Evolutionary conservation across 768 basidiomycete species (phyloP), one percentile per base, ranked within the genome.

Genomic region (Collybia sp.): DNA sequence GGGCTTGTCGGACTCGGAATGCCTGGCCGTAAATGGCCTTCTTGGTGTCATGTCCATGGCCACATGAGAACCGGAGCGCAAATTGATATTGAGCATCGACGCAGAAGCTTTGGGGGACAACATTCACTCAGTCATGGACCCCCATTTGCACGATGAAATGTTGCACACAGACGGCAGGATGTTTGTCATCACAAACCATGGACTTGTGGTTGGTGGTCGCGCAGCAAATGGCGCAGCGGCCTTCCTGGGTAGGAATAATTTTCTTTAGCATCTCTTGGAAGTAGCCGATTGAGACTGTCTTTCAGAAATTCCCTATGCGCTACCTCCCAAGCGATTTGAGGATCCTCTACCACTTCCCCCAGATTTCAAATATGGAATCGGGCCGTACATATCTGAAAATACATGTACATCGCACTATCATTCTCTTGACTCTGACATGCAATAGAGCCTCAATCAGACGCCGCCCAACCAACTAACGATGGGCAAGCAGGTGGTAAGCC

Each of bases 221-320:
- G 77, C 83, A 3, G 63, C 55, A 20, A 86, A 83, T 52, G 82
- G 82, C 1, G 69, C 81, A 35, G 78, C 72, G 5, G 76, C 77
- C 15, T 88, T 85, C 58, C 66, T 88, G 33, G 85, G 85, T 83
- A 54, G 18, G 67, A 57, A 16, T 16, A 10, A n/a, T 38, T 8
- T 5, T 40, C 37, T 44, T 37, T 11, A 25, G 8, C 15, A 11
- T 33, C 12, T 18, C 10, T 12, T 12, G 16, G 45, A 11, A 1
- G 30, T 1, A 30, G 11, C 30, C 49, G 30, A 42, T 18, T 30
- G 35, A 19, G 19, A 18, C n/a, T 31, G 11, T 33, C 43, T 9
- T 25, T 30, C 46, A 89, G 85, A 90, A 66, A 67, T 90, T 43
- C 85, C 86, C 4, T 90, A 84, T 57, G 86, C 82, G 2, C 60